Conservation (phyloP, 1,284 basidiomycete genomes). For the Rhodotorula sp. region DNA sequence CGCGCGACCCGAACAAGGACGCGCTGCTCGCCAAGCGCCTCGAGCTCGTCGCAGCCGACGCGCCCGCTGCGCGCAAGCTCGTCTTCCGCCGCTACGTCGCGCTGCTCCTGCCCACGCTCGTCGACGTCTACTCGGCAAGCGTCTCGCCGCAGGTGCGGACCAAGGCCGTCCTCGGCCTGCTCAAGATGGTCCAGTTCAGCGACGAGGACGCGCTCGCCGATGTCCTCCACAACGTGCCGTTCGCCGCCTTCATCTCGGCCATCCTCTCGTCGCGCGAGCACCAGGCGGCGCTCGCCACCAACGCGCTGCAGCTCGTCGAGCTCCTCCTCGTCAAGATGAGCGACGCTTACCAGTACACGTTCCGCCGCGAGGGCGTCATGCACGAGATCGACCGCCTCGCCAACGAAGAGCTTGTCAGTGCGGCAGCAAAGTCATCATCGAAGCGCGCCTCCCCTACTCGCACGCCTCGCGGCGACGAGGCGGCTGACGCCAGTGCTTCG, state of each 20-base stretch:
- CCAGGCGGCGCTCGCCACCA: slow-evolving; percentile 77
- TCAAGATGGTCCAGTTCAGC: slow-evolving; percentile 86
- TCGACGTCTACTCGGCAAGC: slow-evolving; percentile 93
- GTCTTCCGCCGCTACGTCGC: slow-evolving; percentile 78
- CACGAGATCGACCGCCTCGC: slow-evolving; percentile 82
- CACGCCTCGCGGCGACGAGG: background rate
- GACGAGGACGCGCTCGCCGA: slow-evolving; percentile 71
- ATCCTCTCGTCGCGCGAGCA: slow-evolving; percentile 76
- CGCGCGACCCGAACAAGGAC: slow-evolving; percentile 43
- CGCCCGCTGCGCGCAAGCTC: slow-evolving; percentile 29
- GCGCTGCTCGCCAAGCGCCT: slow-evolving; percentile 51
- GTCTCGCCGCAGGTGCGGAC: slow-evolving; percentile 79
- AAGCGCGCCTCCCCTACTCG: slow-evolving; percentile 51
- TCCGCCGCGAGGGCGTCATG: slow-evolving; percentile 89
- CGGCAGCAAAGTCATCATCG: slow-evolving; percentile 46
- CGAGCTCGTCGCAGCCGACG: slow-evolving; percentile 61
- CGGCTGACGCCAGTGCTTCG: background rate
- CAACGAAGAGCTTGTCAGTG: slow-evolving; percentile 57
- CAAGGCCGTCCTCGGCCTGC: slow-evolving; percentile 78
- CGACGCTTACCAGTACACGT: slow-evolving; percentile 76
- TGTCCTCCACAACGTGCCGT: slow-evolving; percentile 76
- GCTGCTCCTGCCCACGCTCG: slow-evolving; percentile 82
- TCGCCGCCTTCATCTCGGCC: slow-evolving; percentile 87
- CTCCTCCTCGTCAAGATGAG: slow-evolving; percentile 79
- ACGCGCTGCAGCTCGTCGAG: slow-evolving; percentile 87